Base-by-base conservation (phyloP, 73 alveolate species). In the Blepharisma japonicum region DNA sequence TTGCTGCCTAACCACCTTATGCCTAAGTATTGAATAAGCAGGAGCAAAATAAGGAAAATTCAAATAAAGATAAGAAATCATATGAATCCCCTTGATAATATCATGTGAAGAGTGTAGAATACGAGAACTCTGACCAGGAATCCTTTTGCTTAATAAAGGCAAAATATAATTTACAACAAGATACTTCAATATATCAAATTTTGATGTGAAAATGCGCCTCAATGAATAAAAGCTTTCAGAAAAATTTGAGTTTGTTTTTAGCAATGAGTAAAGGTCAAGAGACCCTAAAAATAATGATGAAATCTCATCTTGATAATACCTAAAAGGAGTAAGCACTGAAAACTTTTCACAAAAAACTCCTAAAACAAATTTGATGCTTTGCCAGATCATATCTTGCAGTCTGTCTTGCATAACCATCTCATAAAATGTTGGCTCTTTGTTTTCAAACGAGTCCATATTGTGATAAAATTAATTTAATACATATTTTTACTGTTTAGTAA, bases 361-460 rank as follows among this genome's bases (percentile, higher is more conserved):
- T 8, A 61, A 14, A 8, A 25, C 14, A 25, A 20, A 25, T 14
- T 25, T 61, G 11, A 61, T 9, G 74, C 49, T 25, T 61, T 61
- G 74, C 49, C 38, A 61, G 46, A 61, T n/a, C 74, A 61, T 61
- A 11, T 61, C 74, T 20, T 61, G 39, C 18, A 61, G 74, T 2
- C 74, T n/a, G 74, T 61, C 74, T 61, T 61, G 74, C 74, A 61
- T 61, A 14, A 25, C 23, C 47, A 61, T 61, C 23, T 61, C 74
- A 25, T 61, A 61, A 61, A 61, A 61, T 2, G 47, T 61, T 25
- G 74, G 74, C 67, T 53, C 42, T 32, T 32, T 32, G 42, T 32
- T 32, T 32, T 32, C 42, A 32, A 32, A 32, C 42, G 42, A 32
- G 42, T 32, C 42, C 42, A 32, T 32, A 32, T 32, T 32, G 42